Percentiles rank a stretch among this genome's conserved stretches.
Conservation (phyloP, 2,329 filamentous ascomycete species). For the Didymella keratinophila region DNA sequence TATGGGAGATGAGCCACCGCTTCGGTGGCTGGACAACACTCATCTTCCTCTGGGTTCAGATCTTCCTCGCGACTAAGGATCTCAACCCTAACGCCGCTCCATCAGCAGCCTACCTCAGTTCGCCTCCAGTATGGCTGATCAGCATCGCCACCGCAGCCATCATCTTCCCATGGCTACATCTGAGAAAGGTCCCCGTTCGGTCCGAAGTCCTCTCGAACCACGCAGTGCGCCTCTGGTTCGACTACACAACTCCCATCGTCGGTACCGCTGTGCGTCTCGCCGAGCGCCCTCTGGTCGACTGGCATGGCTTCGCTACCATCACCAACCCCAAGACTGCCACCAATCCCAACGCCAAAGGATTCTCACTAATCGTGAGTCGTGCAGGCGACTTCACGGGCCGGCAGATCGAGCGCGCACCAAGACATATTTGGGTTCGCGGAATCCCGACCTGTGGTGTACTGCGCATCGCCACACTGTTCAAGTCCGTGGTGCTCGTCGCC, state of each 20-base stretch:
- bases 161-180: constrained; percentile 75
- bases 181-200: constrained; percentile 72
- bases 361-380: constrained; percentile 49
- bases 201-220: constrained; percentile 76
- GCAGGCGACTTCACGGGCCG: constrained; percentile 51
- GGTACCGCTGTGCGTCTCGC: constrained; percentile 46
- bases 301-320: constrained; percentile 53
- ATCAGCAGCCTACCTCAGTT: constrained; percentile 36
- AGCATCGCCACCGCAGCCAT: constrained; percentile 70
- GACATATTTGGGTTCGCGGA: constrained; percentile 49
- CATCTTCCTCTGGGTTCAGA: constrained; percentile 48
- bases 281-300: constrained; percentile 45
- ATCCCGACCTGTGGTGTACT: constrained; percentile 49
- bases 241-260: constrained; percentile 44
- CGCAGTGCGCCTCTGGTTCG: constrained; percentile 71
- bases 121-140: constrained; percentile 71
- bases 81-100: constrained; percentile 26
- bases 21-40: constrained; percentile 50
- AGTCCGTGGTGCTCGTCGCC: constrained; percentile 48
- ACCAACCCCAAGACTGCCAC: constrained; percentile 32
- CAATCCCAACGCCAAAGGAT: constrained; percentile 32
- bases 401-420: constrained; percentile 43
- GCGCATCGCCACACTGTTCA: constrained; percentile 48
- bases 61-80: constrained; percentile 38
- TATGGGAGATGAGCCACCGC: constrained; percentile 49